Percentiles rank a stretch among this genome's conserved stretches.
Evolutionary conservation across 2,329 filamentous ascomycete species (phyloP).

Genomic region (Rhynchosporium graminicola): DNA sequence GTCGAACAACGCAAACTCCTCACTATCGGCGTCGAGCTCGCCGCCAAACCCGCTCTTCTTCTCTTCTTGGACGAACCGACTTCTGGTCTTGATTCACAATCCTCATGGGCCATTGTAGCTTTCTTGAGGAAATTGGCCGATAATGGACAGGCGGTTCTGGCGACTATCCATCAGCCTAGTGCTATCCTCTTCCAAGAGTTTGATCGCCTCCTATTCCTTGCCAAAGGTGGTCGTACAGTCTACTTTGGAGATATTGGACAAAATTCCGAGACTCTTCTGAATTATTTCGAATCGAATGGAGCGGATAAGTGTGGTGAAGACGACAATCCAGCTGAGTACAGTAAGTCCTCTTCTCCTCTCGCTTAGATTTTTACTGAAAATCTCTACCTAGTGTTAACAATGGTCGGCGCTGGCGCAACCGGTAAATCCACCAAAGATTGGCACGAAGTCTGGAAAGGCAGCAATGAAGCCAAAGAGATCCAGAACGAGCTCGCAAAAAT

Average conservation of each 20-base stretch:
- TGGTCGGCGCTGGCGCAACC: slow-evolving; percentile 60
- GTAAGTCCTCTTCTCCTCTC: slow-evolving; percentile 51
- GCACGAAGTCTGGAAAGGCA: slow-evolving; percentile 47
- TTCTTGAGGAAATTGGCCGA: slow-evolving; percentile 88
- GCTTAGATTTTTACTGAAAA: slow-evolving; percentile 28
- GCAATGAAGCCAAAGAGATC: slow-evolving; percentile 38
- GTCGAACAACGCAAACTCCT: slow-evolving; percentile 73
- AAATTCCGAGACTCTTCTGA: slow-evolving; percentile 40
- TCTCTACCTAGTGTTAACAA: slow-evolving; percentile 41
- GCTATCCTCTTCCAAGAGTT: slow-evolving; percentile 93
- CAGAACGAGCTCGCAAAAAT: slow-evolving; percentile 32
- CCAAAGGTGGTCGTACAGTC: slow-evolving; percentile 74
- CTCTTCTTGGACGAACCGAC: slow-evolving; percentile 95
- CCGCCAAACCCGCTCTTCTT: slow-evolving; percentile 84
- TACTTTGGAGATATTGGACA: slow-evolving; percentile 79
- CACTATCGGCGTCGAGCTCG: slow-evolving; percentile 94
- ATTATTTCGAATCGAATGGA: slow-evolving; percentile 76
- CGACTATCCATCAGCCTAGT: slow-evolving; percentile 93
- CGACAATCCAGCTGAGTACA: slow-evolving; percentile 83
- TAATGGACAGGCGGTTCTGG: slow-evolving; percentile 86
- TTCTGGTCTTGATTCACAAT: slow-evolving; percentile 90
- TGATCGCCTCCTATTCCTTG: slow-evolving; percentile 76
- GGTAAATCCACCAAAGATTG: slow-evolving; percentile 61
- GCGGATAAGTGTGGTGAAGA: slow-evolving; percentile 64
- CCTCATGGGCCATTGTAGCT: slow-evolving; percentile 88